Percentiles rank a stretch among this genome's conserved stretches.
Conservation (phyloP, 2,329 filamentous ascomycete species). For the Trichophyton verrucosum region DNA sequence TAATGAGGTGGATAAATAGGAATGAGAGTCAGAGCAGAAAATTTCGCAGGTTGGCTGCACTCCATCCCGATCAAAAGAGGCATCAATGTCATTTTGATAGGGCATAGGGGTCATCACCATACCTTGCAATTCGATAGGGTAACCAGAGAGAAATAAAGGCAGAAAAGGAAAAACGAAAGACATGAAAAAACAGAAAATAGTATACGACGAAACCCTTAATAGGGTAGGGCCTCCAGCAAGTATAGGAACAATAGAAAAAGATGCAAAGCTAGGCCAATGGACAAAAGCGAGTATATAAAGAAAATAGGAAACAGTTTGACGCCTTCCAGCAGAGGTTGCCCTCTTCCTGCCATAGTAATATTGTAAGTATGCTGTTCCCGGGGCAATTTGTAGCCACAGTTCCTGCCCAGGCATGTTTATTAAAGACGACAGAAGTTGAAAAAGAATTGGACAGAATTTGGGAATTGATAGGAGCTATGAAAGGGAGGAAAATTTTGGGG, state of each 20-base stretch:
- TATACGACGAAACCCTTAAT: not conserved
- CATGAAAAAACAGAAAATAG: not conserved
- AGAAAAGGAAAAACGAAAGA: not conserved
- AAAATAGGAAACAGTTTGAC: not conserved
- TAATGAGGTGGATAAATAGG: not conserved
- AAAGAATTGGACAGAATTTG: not conserved
- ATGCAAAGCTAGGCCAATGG: not conserved
- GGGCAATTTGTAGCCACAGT: not conserved
- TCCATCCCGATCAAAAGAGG: not conserved
- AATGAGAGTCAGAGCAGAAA: not conserved
- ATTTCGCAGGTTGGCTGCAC: not conserved
- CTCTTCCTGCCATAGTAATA: conserved; percentile 6
- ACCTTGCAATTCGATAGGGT: not conserved
- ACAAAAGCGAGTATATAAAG: not conserved
- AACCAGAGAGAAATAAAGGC: too few relatives aligned
- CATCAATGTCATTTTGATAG: not conserved
- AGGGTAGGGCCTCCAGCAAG: not conserved
- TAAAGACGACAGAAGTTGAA: not conserved
- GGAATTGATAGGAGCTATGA: not conserved
- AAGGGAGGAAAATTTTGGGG: not conserved
- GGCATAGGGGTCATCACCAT: not conserved
- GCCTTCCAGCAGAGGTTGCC: conserved; percentile 8
- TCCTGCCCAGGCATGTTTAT: not conserved
- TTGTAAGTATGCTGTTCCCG: not conserved
- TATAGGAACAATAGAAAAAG: not conserved